phyloP scores from a whole-genome alignment of 2,329 filamentous ascomycete genomes.

The Colletotrichum tropicicola region DNA sequence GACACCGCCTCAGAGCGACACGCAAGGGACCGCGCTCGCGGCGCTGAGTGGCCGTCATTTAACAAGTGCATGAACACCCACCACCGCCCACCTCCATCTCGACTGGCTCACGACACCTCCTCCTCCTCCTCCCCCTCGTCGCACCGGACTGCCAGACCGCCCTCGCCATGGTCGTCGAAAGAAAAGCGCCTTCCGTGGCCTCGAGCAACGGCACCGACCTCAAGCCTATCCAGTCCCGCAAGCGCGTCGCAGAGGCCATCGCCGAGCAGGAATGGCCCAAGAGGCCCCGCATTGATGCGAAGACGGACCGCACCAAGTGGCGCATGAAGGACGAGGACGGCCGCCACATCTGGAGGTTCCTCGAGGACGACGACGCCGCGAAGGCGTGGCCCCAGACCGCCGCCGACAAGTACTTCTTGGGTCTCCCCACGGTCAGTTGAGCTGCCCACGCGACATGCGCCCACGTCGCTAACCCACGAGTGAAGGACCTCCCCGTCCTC shows the following conservation, averaged over 20 bases:
- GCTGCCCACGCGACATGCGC: neutral
- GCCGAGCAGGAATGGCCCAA: constrained; percentile 49
- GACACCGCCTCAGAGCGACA: constrained; percentile 23
- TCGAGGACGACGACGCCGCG: constrained; percentile 75
- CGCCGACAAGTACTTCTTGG: constrained; percentile 91
- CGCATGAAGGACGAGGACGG: constrained; percentile 84
- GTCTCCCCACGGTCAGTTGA: constrained; percentile 74
- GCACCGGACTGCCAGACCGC: neutral
- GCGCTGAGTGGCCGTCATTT: constrained; percentile 2
- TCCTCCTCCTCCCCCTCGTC: neutral
- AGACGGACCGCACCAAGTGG: constrained; percentile 86
- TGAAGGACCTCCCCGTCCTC: constrained; percentile 77
- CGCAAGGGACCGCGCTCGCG: constrained; percentile 8
- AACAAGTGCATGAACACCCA: constrained; percentile 13
- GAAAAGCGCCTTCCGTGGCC: constrained; percentile 14
- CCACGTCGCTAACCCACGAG: constrained; percentile 4
- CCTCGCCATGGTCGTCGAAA: constrained; percentile 1
- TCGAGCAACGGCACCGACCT: constrained; percentile 19
- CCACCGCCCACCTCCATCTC: neutral
- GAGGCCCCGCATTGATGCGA: constrained; percentile 57
- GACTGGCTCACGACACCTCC: neutral
- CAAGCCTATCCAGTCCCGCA: constrained; percentile 43
- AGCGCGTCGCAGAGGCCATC: constrained; percentile 51
- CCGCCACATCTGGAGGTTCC: constrained; percentile 93
- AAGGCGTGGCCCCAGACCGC: constrained; percentile 84